Evolutionary conservation across 75 land plant genomes (phyloP).

Genomic region (Picea sitchensis): DNA sequence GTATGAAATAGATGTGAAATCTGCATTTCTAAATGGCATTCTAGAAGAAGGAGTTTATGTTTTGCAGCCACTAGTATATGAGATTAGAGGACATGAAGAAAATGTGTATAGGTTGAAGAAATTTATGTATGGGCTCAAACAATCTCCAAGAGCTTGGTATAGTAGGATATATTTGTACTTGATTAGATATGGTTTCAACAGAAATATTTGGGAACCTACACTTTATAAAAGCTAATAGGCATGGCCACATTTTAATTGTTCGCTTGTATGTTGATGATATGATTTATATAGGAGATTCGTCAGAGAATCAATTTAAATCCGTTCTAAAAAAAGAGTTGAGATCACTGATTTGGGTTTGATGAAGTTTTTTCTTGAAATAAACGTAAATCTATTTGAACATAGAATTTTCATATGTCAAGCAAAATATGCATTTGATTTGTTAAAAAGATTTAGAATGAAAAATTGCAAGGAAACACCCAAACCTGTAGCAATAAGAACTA

Average conservation of each 20-base stretch:
- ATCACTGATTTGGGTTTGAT: neutral
- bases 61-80: neutral
- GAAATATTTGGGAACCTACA: neutral
- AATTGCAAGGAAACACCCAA: too few species aligned
- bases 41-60: constrained; percentile 9
- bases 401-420: too few species aligned
- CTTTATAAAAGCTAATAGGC: neutral
- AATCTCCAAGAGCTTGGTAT: constrained; percentile 15
- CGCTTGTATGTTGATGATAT: constrained; percentile 23
- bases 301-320: neutral
- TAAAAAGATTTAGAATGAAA: too few species aligned
- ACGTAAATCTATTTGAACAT: too few species aligned
- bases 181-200: neutral
- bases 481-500: too few species aligned
- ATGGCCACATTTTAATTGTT: constrained; percentile 16
- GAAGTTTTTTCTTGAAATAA: too few species aligned
- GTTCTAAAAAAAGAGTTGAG: neutral
- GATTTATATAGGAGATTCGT: constrained; percentile 2
- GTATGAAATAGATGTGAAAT: constrained; percentile 16
- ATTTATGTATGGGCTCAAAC: constrained; percentile 11
- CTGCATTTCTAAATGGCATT: constrained; percentile 4
- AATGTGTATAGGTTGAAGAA: neutral
- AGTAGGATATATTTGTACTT: constrained; percentile 2
- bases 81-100: neutral
- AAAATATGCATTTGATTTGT: too few species aligned